Evolutionary conservation across 164 flowering plant species (phyloP).

Genomic region (Sextonia rubra): DNA sequence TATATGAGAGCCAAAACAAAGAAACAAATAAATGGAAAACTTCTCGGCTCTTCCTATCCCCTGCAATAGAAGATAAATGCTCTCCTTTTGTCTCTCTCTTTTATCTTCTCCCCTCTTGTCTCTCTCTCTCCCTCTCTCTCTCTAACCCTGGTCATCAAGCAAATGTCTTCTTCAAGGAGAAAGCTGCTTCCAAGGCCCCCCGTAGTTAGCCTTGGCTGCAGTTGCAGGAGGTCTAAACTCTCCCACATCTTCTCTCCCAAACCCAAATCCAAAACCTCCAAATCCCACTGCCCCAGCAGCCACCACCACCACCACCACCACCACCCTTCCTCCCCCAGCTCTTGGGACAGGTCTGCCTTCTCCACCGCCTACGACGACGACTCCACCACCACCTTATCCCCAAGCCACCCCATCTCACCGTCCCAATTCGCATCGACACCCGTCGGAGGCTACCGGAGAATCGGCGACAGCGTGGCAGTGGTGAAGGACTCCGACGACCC

Average conservation of each 20-base stretch:
- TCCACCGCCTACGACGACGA: background rate
- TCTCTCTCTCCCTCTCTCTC: background rate
- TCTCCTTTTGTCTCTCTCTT: too few relatives aligned
- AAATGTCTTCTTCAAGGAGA: constrained; percentile 24
- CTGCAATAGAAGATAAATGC: too few relatives aligned
- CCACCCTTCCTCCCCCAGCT: constrained; percentile 18
- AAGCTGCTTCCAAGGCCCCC: constrained; percentile 35
- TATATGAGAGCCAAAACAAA: too few relatives aligned
- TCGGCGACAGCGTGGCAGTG: constrained; percentile 52
- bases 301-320: constrained; percentile 7
- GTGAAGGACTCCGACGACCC: constrained; percentile 68
- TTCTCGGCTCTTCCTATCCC: too few relatives aligned
- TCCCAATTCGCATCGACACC: background rate
- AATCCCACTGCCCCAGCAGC: background rate
- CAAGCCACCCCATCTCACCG: background rate
- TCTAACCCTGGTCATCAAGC: too few relatives aligned
- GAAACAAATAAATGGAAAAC: too few relatives aligned
- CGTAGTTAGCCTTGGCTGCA: constrained; percentile 53
- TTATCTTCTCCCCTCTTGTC: background rate
- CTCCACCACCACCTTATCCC: constrained; percentile 1
- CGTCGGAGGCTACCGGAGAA: constrained; percentile 19
- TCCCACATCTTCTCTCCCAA: constrained; percentile 30
- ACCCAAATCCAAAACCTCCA: constrained; percentile 26
- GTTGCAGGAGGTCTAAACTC: constrained; percentile 51
- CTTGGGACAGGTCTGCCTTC: constrained; percentile 16